phyloP scores from a whole-genome alignment of 2,329 filamentous ascomycete genomes.

The Pseudopithomyces chartarum region DNA sequence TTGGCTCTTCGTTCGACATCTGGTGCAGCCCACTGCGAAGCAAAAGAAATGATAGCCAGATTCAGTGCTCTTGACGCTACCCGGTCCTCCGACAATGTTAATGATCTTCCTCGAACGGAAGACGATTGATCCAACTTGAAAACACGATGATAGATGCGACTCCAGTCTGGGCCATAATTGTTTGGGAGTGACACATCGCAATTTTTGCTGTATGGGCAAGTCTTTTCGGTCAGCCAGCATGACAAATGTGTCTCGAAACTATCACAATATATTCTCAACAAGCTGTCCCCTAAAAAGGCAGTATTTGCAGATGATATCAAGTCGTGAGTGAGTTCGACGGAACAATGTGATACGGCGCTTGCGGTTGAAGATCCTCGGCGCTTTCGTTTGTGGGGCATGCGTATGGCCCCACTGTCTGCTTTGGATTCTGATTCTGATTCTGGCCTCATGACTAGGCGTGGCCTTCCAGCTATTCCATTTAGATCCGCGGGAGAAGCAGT shows the following conservation, averaged over 20 bases:
- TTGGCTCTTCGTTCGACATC: constrained; percentile 30
- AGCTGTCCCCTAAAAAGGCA: constrained; percentile 49
- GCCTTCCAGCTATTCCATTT: constrained; percentile 18
- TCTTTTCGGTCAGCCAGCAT: constrained; percentile 60
- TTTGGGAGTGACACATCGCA: constrained; percentile 30
- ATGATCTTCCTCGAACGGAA: constrained; percentile 46
- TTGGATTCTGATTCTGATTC: constrained; percentile 8
- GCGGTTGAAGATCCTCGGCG: constrained; percentile 29
- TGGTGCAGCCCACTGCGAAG: constrained; percentile 55
- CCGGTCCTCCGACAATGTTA: constrained; percentile 51
- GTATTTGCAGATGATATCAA: constrained; percentile 43
- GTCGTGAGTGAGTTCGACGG: constrained; percentile 30
- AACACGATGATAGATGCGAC: constrained; percentile 58
- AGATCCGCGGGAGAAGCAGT: constrained; percentile 25
- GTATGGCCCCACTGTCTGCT: constrained; percentile 13
- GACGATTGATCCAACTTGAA: constrained; percentile 54
- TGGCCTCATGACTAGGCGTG: constrained; percentile 14
- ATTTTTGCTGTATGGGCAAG: constrained; percentile 55
- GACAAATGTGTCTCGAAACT: constrained; percentile 59
- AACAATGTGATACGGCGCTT: constrained; percentile 23
- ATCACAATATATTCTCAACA: constrained; percentile 60
- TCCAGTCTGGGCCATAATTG: constrained; percentile 52
- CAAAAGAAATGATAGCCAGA: constrained; percentile 58
- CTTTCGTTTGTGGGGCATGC: constrained; percentile 29
- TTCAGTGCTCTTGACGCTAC: constrained; percentile 54